Evolutionary conservation across 169 alveolate species (phyloP).

Genomic region (Plasmodium falciparum): DNA sequence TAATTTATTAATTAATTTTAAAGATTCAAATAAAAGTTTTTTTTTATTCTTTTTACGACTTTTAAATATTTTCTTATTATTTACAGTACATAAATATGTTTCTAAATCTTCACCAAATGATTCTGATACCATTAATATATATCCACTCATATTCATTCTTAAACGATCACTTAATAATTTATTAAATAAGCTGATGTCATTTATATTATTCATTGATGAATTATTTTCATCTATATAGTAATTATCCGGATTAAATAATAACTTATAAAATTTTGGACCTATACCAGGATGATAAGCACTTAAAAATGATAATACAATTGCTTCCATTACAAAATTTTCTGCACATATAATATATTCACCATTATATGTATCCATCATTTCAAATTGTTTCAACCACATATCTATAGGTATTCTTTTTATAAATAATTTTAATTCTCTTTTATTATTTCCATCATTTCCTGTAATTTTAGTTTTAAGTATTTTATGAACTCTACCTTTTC

Average conservation of each 20-base stretch:
- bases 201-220: neutral
- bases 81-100: no score
- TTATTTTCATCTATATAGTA: neutral
- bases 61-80: no score
- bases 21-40: no score
- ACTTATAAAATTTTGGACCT: conserved; percentile 81
- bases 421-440: conserved; percentile 71
- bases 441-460: conserved; percentile 25
- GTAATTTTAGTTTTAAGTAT: conserved; percentile 65
- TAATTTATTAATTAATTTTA: no score
- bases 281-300: conserved; percentile 74
- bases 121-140: no score
- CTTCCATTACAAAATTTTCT: conserved; percentile 88
- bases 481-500: conserved; percentile 78
- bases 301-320: conserved; percentile 83
- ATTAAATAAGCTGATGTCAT: no score
- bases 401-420: conserved; percentile 83
- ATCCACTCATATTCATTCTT: no score
- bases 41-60: no score
- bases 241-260: conserved; percentile 79
- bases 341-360: conserved; percentile 87
- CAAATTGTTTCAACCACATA: conserved; percentile 86
- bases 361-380: conserved; percentile 79
- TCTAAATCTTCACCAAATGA: no score
- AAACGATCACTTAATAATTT: no score